Evolutionary conservation across 441 rosid species (phyloP).

Genomic region (Erodium texanum): DNA sequence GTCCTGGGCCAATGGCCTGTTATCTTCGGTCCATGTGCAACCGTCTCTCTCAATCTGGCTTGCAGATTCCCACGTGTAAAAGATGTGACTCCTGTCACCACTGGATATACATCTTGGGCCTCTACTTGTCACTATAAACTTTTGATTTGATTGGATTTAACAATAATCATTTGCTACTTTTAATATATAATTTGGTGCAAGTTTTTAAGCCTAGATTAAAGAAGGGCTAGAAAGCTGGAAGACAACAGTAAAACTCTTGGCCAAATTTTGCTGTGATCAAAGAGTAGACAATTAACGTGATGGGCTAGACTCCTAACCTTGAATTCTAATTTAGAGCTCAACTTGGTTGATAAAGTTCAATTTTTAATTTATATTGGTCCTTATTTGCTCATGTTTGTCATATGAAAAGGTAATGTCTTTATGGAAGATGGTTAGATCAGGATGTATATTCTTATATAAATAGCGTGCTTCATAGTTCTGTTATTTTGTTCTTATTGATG

Average conservation of each 20-base stretch:
- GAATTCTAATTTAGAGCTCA: not conserved
- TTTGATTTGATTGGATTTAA: too few species aligned
- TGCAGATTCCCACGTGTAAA: too few species aligned
- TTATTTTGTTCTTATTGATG: constrained; percentile 18
- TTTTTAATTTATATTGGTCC: not conserved
- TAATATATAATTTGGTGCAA: not conserved
- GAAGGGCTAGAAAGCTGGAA: not conserved
- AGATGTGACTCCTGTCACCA: too few species aligned
- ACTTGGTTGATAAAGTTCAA: not conserved
- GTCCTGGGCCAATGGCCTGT: too few species aligned
- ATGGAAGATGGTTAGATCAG: not conserved
- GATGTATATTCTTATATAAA: not conserved
- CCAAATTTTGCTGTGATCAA: not conserved
- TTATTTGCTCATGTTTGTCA: not conserved
- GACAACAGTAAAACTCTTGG: not conserved
- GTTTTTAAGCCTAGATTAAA: not conserved
- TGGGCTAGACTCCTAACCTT: not conserved
- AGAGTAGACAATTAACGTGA: not conserved
- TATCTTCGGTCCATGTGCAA: too few species aligned
- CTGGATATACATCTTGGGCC: too few species aligned
- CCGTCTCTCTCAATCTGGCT: too few species aligned
- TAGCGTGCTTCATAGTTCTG: not conserved
- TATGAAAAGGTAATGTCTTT: not conserved
- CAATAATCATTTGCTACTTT: not conserved
- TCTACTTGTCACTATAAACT: too few species aligned